Conservation (phyloP, 1,139 yeast genomes). For the Petasospora rhodanensis region DNA sequence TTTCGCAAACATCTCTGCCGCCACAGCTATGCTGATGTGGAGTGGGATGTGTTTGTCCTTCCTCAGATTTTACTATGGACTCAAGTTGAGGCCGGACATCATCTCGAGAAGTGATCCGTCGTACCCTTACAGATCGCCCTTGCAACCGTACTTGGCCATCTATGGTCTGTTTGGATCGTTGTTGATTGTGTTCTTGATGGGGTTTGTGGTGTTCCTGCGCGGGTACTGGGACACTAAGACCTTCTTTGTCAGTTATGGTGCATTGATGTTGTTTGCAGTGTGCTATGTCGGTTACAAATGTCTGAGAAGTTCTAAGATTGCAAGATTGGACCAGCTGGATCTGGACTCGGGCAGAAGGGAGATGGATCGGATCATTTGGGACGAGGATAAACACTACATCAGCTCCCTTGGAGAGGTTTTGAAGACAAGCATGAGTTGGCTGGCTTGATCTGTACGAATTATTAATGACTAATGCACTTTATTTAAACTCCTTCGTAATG, state of each 20-base stretch:
- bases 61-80: constrained; percentile 65
- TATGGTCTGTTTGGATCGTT: constrained; percentile 58
- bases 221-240: constrained; percentile 57
- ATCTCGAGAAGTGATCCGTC: constrained; percentile 56
- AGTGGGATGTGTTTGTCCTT: constrained; percentile 74
- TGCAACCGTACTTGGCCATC: constrained; percentile 72
- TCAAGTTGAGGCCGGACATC: constrained; percentile 62
- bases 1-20: constrained; percentile 58
- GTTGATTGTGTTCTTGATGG: constrained; percentile 57
- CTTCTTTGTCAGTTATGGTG: constrained; percentile 67
- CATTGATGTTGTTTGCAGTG: constrained; percentile 48
- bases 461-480: too few species aligned
- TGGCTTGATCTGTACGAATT: constrained; percentile 10
- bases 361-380: constrained; percentile 66
- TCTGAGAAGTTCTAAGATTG: constrained; percentile 44
- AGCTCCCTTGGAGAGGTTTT: constrained; percentile 29
- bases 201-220: constrained; percentile 60
- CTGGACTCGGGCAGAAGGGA: constrained; percentile 78
- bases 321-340: constrained; percentile 64
- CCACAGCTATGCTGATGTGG: constrained; percentile 76
- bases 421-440: constrained; percentile 22
- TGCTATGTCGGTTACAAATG: constrained; percentile 55
- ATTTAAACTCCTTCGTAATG: too few species aligned
- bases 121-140: constrained; percentile 75
- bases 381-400: constrained; percentile 45